phyloP scores from a whole-genome alignment of 129 eudicot species.

The Flaveria sonorensis region DNA sequence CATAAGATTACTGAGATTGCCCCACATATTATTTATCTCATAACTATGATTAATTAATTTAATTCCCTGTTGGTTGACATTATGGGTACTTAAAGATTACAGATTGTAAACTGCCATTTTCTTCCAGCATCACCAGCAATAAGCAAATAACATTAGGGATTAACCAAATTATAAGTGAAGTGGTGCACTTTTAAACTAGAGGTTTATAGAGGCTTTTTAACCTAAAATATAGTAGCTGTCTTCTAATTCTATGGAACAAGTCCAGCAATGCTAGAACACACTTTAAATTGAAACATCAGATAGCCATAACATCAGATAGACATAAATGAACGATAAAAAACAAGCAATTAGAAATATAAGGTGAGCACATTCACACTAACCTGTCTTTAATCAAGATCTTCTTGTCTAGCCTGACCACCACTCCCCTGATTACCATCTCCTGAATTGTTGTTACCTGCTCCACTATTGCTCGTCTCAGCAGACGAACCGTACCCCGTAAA shows the following conservation, averaged over 20 bases:
- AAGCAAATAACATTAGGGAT: too few relatives aligned
- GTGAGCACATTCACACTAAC: slow-evolving; percentile 30
- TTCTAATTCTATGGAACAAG: too few relatives aligned
- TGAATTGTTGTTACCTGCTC: slow-evolving; percentile 46
- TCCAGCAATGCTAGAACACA: too few relatives aligned
- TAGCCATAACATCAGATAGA: not conserved
- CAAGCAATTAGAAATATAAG: slow-evolving; percentile 18
- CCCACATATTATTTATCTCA: not conserved
- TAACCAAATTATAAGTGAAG: too few relatives aligned
- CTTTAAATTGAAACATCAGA: slow-evolving; percentile 5
- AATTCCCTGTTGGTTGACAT: too few relatives aligned
- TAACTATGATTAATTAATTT: too few relatives aligned
- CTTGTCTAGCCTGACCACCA: slow-evolving; percentile 62
- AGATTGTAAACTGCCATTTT: too few relatives aligned
- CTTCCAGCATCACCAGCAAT: too few relatives aligned
- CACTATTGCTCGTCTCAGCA: slow-evolving; percentile 73
- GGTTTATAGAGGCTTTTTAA: too few relatives aligned
- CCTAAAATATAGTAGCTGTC: too few relatives aligned
- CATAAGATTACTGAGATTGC: not conserved
- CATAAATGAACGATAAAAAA: not conserved
- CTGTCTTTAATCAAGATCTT: slow-evolving; percentile 60
- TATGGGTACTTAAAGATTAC: too few relatives aligned
- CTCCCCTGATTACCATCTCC: slow-evolving; percentile 48
- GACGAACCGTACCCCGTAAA: slow-evolving; percentile 41
- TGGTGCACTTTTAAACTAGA: too few relatives aligned